Base-by-base conservation (phyloP, 2,329 filamentous ascomycete species). In the Botrytis pseudocinerea region DNA sequence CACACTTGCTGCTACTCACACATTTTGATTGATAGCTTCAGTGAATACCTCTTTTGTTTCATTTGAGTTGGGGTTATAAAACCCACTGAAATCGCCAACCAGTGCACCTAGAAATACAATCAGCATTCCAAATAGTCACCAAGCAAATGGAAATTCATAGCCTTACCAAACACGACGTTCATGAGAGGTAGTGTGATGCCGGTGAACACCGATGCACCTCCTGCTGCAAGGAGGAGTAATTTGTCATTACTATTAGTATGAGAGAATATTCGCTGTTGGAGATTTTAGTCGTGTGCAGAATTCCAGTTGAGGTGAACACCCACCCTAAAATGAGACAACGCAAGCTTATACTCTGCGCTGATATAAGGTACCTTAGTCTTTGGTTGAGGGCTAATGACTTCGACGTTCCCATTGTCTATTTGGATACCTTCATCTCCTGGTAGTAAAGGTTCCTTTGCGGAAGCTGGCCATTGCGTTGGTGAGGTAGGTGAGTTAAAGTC, bases 161-260 rank as follows among this genome's bases (percentile, higher is more conserved):
- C 5, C 51, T 81, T 79, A 65, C 86, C 86, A 77, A 89, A 88
- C 18, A 88, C 82, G 14, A 89, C 83, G 74, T 89, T 89, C 84
- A 89, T 87, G 69, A 90, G 76, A 0, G 88, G 88, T 65, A 89
- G 79, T 2, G 87, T 89, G 62, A 85, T 80, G 72, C 88, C 88
- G 2, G 86, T 83, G 35, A 84, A 87, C 16, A 87, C 82, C 25
- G 87, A 86, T 64, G 87, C 84, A 57, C 87, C 10, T 25, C 80
- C 78, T 32, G 86, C 87, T 10, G 69, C 74, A 51, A 76, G 35
- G 20, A 78, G 60, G 35, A 78, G 54, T 12, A 76, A 28, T 64
- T 46, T 75, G 51, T 76, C 76, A 59, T 44, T 51, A 35, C 38
- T 62, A 5, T 73, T 74, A 4, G 76, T 72, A 32, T 77, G 76